A percentile compares a stretch with the other conserved stretches of the same genome.
Conservation (phyloP, 257 asterid species). For the Solanum raphanifolium region DNA sequence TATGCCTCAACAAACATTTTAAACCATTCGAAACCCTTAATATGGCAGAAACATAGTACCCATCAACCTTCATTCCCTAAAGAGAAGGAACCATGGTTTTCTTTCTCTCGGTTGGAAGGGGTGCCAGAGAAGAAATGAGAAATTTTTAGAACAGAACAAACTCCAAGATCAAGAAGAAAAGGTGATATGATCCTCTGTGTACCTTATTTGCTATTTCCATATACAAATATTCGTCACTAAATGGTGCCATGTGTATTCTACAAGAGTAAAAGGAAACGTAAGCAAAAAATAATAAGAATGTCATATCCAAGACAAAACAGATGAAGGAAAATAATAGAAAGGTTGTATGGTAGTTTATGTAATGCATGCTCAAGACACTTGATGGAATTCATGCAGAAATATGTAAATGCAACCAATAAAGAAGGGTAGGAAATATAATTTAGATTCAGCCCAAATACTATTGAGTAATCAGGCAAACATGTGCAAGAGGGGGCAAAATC, state of each 20-base stretch:
- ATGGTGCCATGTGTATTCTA: conserved; percentile 99
- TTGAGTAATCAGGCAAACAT: background rate
- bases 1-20: background rate
- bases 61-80: background rate
- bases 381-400: background rate
- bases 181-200: background rate
- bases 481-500: background rate
- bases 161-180: background rate
- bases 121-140: background rate
- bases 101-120: background rate
- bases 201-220: conserved; percentile 94
- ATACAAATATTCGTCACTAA: conserved; percentile 84
- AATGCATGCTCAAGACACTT: background rate
- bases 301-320: background rate
- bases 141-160: background rate
- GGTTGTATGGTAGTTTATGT: background rate
- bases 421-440: background rate
- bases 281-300: background rate
- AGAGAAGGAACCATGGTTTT: background rate
- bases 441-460: background rate
- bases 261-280: conserved; percentile 21
- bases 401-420: background rate
- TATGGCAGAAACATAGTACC: background rate
- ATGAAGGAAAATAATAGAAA: background rate
- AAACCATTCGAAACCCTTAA: background rate